Evolutionary conservation across 148 eudicot species (phyloP), one percentile per base, ranked within the genome.

Genomic region (Limonium bicolor): DNA sequence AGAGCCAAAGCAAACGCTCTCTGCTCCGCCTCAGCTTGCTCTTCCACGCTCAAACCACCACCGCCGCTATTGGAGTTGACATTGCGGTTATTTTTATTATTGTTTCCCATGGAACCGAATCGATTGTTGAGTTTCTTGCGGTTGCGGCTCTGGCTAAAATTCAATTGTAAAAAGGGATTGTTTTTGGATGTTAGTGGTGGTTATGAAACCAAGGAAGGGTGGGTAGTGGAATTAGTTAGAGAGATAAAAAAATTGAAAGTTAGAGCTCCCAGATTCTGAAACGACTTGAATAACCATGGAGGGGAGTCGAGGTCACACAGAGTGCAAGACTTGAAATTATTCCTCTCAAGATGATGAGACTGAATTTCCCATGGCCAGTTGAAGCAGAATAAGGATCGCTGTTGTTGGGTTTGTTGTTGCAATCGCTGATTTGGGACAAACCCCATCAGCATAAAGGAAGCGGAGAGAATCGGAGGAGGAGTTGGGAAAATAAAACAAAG

Each of bases 21-120:
- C 58, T 80, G 99, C 63, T 90, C 99, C 0, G 77, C 75, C 55
- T 90, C 99, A 4, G 68, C 95, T 60, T 78, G 97, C 28, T 80
- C 95, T 36, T 68, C 69, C 0, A 51, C 50, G 22, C 43, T 67
- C 64, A 71, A 66, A 12, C 45, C 55, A 67, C 34, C 11, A 41
- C 55, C 69, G 38, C 44, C 29, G 7, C 15, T 22, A 2, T 16
- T 23, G 36, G 5, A 10, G n/a, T n/a, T n/a, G n/a, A n/a, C n/a
- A n/a, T n/a, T n/a, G n/a, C n/a, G n/a, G n/a, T n/a, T n/a, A n/a
- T n/a, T n/a, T n/a, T n/a, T n/a, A n/a, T 28, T 6, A 43, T 36
- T 36, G 38, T 46, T 27, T 6, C 15, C 18, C 4, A 15, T 23
- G 36, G 5, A 10, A 51, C 34, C n/a, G n/a, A n/a, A n/a, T n/a